phyloP scores from a whole-genome alignment of 148 eudicot genomes.

The Diospyros kaki region DNA sequence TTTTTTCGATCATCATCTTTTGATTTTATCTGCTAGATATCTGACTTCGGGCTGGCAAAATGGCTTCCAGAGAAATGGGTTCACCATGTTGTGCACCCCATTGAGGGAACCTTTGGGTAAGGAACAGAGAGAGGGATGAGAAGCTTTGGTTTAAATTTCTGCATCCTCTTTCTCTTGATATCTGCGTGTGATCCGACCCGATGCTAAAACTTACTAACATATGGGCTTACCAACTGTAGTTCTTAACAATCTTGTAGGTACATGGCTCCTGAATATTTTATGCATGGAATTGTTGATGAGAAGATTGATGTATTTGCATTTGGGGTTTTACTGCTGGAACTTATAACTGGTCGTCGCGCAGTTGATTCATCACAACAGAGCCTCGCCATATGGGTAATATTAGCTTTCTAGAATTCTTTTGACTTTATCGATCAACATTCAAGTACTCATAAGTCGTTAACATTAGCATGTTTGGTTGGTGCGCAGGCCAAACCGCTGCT shows the following conservation, averaged over 20 bases:
- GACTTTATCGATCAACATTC: not conserved
- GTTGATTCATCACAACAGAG: constrained; percentile 75
- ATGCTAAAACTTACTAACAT: not conserved
- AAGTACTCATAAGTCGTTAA: not conserved
- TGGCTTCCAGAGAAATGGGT: constrained; percentile 95
- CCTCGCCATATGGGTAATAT: constrained; percentile 90
- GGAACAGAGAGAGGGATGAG: not conserved
- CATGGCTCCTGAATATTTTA: constrained; percentile 94
- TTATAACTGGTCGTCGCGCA: constrained; percentile 89
- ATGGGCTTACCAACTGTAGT: not conserved
- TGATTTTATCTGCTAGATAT: constrained; percentile 50
- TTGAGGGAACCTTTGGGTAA: constrained; percentile 98
- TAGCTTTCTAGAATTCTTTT: not conserved
- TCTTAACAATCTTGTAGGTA: constrained; percentile 30
- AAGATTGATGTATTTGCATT: constrained; percentile 94
- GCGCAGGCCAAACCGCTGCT: constrained; percentile 74
- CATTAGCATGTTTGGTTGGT: not conserved
- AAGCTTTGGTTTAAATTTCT: not conserved
- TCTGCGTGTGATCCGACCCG: no score
- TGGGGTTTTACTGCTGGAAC: constrained; percentile 82
- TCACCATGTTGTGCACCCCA: constrained; percentile 83
- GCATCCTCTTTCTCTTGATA: no score
- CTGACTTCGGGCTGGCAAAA: constrained; percentile 93
- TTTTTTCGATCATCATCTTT: no score
- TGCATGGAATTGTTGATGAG: constrained; percentile 88